These are phyloP conservation scores for Metroxylon sagu DNA, from an alignment of 176 grass and related monocot genomes.

Conservation along the genomic window DNA sequence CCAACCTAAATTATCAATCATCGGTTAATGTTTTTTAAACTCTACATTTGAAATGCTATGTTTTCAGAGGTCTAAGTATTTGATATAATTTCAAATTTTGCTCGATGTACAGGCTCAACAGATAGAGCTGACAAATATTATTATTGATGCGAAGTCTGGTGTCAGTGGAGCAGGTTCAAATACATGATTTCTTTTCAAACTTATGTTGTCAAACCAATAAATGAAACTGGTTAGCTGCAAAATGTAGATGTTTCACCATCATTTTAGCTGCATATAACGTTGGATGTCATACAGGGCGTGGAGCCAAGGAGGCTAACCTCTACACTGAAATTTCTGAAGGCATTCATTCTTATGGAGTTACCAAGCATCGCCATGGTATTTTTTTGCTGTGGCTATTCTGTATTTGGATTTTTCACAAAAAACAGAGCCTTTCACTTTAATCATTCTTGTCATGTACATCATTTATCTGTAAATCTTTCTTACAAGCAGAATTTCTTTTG, in stretches of 20 bases:
- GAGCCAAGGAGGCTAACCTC: conserved; percentile 97
- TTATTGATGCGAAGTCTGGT: conserved; percentile 96
- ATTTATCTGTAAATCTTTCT: no score
- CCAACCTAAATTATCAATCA: no score
- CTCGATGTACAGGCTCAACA: conserved; percentile 39
- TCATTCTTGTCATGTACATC: no score
- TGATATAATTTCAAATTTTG: conserved; percentile 3
- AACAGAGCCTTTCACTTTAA: no score
- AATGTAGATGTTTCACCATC: neutral
- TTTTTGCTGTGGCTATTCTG: no score
- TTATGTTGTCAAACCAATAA: no score
- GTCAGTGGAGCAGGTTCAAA: conserved; percentile 82
- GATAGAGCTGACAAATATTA: conserved; percentile 78
- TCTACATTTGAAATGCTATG: neutral
- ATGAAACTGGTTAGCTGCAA: no score
- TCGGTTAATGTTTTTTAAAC: no score
- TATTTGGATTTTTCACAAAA: no score
- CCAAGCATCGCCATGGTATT: conserved; percentile 82
- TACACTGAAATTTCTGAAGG: conserved; percentile 97
- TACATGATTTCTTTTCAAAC: neutral
- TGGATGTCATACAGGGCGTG: conserved; percentile 55
- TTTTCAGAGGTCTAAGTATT: neutral
- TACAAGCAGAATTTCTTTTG: no score
- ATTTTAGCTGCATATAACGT: neutral
- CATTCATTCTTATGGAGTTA: conserved; percentile 90